These are phyloP conservation scores for Asterionellopsis glacialis DNA, from an alignment of 108 stramenopile genomes.

Conservation along the genomic window DNA sequence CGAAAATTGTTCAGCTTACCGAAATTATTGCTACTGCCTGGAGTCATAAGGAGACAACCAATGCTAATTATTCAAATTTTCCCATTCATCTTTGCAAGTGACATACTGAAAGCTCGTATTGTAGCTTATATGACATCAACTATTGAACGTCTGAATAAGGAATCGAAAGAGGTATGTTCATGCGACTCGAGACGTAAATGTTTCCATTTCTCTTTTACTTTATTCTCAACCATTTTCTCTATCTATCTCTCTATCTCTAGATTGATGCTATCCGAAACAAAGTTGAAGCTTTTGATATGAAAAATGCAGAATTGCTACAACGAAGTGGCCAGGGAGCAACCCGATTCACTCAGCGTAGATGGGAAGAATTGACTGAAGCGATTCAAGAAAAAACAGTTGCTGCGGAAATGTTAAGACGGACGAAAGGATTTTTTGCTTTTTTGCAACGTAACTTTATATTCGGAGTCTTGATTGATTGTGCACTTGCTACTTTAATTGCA, in stretches of 20 bases:
- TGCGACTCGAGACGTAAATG: background rate
- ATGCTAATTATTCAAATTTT: constrained; percentile 69
- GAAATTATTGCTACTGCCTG: constrained; percentile 72
- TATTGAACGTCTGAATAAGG: constrained; percentile 68
- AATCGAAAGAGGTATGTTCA: constrained; percentile 47
- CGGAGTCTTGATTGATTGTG: constrained; percentile 79
- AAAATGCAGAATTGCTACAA: constrained; percentile 81
- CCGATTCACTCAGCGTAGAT: constrained; percentile 60
- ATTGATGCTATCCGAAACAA: constrained; percentile 42
- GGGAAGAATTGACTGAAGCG: constrained; percentile 71
- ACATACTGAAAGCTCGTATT: constrained; percentile 62
- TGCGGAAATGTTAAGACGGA: constrained; percentile 45
- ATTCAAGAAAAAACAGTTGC: constrained; percentile 68
- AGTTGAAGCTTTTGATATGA: constrained; percentile 85
- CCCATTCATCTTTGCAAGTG: constrained; percentile 73
- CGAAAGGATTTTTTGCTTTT: constrained; percentile 67
- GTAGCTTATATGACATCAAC: constrained; percentile 64
- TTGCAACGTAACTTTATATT: constrained; percentile 84
- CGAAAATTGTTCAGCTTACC: constrained; percentile 86
- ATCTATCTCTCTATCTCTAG: background rate
- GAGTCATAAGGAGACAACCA: constrained; percentile 70
- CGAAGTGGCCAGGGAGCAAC: constrained; percentile 64
- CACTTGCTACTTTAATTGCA: constrained; percentile 74
- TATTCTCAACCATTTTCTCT: background rate
- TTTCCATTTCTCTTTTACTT: background rate